Percentiles rank a stretch among this genome's conserved stretches.
Conservation (phyloP, 1,284 basidiomycete species). For the Trichosporon ovoides region DNA sequence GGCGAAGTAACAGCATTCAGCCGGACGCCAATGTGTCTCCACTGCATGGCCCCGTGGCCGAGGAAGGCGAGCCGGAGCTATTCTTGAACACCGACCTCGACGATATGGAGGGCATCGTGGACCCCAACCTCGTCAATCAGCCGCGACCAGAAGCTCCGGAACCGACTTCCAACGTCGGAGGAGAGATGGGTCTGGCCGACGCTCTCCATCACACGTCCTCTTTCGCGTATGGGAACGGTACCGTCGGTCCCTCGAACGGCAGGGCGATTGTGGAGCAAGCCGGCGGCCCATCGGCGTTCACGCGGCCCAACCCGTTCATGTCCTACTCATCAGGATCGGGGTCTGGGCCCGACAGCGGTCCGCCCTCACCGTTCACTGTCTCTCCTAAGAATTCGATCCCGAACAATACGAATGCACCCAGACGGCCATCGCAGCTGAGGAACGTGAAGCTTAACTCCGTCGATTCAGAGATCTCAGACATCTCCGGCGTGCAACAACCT, state of each 20-base stretch:
- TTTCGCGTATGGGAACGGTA: not conserved
- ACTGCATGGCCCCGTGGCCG: conserved; percentile 26
- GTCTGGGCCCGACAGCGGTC: conserved; percentile 4
- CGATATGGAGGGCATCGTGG: conserved; percentile 77
- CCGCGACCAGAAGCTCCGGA: conserved; percentile 7
- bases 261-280: not conserved
- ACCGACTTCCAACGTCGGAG: not conserved
- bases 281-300: not conserved
- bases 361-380: conserved; percentile 36
- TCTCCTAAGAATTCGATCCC: conserved; percentile 31
- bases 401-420: conserved; percentile 26
- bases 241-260: not conserved
- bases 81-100: conserved; percentile 71
- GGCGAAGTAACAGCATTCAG: conserved; percentile 6
- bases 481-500: conserved; percentile 21
- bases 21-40: conserved; percentile 27
- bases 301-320: conserved; percentile 13
- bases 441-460: conserved; percentile 42
- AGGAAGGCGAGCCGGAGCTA: conserved; percentile 24
- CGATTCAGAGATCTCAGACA: conserved; percentile 29
- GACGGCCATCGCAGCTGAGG: conserved; percentile 46
- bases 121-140: conserved; percentile 49
- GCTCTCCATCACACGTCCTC: conserved; percentile 24
- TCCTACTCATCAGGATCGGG: conserved; percentile 6
- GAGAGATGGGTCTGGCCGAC: conserved; percentile 26